Conservation (phyloP, 75 land plant species). For the Adiantum capillusveneris region DNA sequence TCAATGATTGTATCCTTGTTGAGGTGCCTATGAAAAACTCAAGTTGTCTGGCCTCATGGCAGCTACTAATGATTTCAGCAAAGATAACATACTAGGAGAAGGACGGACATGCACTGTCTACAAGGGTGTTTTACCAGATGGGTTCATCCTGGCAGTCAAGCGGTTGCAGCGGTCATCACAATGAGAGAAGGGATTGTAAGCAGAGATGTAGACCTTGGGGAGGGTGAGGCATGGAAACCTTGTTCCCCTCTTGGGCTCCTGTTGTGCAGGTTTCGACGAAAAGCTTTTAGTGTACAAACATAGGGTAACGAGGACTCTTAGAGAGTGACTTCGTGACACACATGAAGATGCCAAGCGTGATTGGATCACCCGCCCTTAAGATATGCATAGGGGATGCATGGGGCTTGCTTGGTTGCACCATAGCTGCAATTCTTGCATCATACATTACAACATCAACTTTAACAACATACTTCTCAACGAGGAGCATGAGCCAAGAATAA, state of each 20-base stretch:
- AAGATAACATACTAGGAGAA: slow-evolving; percentile 46
- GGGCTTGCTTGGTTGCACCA: slow-evolving; percentile 89
- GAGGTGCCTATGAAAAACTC: slow-evolving; percentile 65
- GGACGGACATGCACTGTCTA: slow-evolving; percentile 74
- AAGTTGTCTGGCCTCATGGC: slow-evolving; percentile 70
- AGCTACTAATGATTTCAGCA: slow-evolving; percentile 70
- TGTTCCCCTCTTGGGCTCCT: slow-evolving; percentile 81
- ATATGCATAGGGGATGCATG: slow-evolving; percentile 72
- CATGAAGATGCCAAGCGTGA: slow-evolving; percentile 27
- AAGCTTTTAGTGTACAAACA: slow-evolving; percentile 72
- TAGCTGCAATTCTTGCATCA: slow-evolving; percentile 82
- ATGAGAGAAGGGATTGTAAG: slow-evolving; percentile 56
- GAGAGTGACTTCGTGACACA: slow-evolving; percentile 36
- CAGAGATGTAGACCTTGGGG: slow-evolving; percentile 80
- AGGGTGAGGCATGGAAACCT: slow-evolving; percentile 59
- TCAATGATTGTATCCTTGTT: slow-evolving; percentile 50
- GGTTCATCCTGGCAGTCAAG: slow-evolving; percentile 70
- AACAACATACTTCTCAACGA: slow-evolving; percentile 68
- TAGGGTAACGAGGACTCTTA: slow-evolving; percentile 69
- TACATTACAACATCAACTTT: slow-evolving; percentile 84
- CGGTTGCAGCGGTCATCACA: slow-evolving; percentile 57
- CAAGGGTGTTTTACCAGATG: slow-evolving; percentile 63
- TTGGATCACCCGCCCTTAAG: slow-evolving; percentile 67
- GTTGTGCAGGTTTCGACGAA: slow-evolving; percentile 63
- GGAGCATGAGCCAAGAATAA: slow-evolving; percentile 66